Evolutionary conservation across 106 monocot genomes (phyloP), one percentile per base, ranked within the genome.

Genomic region (Phalaenopsis equestris): DNA sequence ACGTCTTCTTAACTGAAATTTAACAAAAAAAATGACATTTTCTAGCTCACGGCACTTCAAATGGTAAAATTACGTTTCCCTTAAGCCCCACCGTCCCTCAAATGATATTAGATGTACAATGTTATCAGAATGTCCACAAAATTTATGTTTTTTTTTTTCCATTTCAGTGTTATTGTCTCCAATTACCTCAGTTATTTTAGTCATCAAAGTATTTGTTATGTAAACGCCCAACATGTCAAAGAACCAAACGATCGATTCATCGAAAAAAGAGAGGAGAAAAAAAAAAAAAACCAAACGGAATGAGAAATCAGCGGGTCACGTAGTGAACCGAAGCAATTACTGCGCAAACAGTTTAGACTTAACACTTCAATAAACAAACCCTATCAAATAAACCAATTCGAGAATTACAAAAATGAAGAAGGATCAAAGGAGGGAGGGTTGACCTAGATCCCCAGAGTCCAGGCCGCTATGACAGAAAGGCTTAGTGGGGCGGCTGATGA

Each of bases 381-480:
- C 67, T 37, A 38, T 12, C 70, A 70, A 3, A 36, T 36, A 38
- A 70, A 70, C 30, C 38, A 70, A 16, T 70, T 39, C n/a, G 21
- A 64, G 64, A 68, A 68, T 37, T 68, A 6, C 68, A 6, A 73
- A 10, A 11, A 73, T 41, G 3, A 42, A 39, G 36, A 41, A 67
- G 24, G 65, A 73, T 6, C 42, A 73, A 73, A 42, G 17, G 45
- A 72, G 8, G 17, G 45, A 72, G 8, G 18, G 41, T 15, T 43
- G n/a, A 74, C 74, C 43, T 6, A 74, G 39, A 67, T 80, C 81
- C 30, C 45, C 64, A n/a, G 74, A 49, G 11, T 23, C 67, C 0
- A 49, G 55, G 3, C 58, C 78, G 80, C 80, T 84, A 79, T 97
- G 92, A 82, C 96, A 97, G 86, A 94, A 97, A n/a, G 96, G 86